Conservation (phyloP, 495 filamentous ascomycete species). For the Aspergillus asperescens region DNA sequence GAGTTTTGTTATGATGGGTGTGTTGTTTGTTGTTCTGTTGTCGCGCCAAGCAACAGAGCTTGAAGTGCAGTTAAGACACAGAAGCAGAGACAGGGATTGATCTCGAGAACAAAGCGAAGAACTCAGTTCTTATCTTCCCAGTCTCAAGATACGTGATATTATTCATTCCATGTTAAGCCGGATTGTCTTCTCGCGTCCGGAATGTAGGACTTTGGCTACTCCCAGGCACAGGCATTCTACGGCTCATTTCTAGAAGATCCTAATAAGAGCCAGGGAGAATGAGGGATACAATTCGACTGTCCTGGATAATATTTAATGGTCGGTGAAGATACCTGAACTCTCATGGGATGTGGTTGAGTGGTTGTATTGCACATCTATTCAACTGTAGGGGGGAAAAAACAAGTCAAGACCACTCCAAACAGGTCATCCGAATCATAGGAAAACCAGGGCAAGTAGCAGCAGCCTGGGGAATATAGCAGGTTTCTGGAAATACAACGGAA, state of each 20-base stretch:
- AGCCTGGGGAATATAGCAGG: conserved; percentile 14
- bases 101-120: not conserved
- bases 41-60: conserved; percentile 14
- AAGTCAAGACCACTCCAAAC: no score
- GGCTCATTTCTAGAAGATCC: not conserved
- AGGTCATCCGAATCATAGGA: no score
- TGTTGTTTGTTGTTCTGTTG: conserved; percentile 14
- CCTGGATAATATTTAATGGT: no score
- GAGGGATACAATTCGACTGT: no score
- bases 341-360: no score
- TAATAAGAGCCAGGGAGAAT: not conserved
- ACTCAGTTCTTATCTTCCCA: not conserved
- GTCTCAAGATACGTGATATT: not conserved
- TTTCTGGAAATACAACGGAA: conserved; percentile 12
- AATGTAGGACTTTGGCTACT: conserved; percentile 12
- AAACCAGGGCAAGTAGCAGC: conserved; percentile 6
- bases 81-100: not conserved
- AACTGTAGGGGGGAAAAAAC: no score
- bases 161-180: not conserved
- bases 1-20: conserved; percentile 1
- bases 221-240: conserved; percentile 7
- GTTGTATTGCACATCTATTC: no score
- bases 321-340: no score
- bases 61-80: not conserved
- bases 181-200: conserved; percentile 1